Evolutionary conservation across 106 monocot species (phyloP).

Genomic region (Dendrobium officinale): DNA sequence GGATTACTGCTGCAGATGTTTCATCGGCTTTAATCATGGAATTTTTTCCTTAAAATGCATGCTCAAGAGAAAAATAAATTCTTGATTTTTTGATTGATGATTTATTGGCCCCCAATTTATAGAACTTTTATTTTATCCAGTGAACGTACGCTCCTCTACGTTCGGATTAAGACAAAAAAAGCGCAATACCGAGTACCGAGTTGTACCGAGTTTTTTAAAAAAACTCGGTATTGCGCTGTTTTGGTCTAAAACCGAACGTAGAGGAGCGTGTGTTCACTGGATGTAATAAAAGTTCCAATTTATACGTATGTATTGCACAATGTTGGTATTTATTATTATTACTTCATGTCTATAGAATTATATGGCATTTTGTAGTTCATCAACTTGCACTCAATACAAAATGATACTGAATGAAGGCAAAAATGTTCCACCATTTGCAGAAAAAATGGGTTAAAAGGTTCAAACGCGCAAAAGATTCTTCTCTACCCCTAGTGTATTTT

Average conservation of each 20-base stretch:
- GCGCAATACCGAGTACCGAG: too few species aligned
- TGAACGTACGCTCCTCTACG: too few species aligned
- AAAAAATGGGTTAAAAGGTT: background rate
- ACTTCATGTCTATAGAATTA: background rate
- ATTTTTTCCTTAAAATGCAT: background rate
- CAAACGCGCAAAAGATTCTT: background rate
- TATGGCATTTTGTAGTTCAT: background rate
- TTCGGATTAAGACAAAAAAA: too few species aligned
- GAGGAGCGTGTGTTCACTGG: too few species aligned
- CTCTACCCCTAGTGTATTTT: background rate
- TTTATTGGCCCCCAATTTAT: background rate
- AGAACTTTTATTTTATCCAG: too few species aligned
- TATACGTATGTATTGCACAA: background rate
- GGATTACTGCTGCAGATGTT: background rate
- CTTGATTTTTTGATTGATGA: background rate
- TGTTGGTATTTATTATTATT: background rate
- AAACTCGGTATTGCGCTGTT: too few species aligned
- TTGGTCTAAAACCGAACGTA: too few species aligned
- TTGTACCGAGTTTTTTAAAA: too few species aligned
- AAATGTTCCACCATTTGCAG: too few species aligned
- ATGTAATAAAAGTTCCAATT: too few species aligned
- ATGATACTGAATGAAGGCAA: too few species aligned
- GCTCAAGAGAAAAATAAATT: background rate
- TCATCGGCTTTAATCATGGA: background rate
- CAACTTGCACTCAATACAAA: background rate